Percentiles rank a stretch among this genome's conserved stretches.
phyloP scores from a whole-genome alignment of 495 filamentous ascomycete species.

The Penicillium daleae region DNA sequence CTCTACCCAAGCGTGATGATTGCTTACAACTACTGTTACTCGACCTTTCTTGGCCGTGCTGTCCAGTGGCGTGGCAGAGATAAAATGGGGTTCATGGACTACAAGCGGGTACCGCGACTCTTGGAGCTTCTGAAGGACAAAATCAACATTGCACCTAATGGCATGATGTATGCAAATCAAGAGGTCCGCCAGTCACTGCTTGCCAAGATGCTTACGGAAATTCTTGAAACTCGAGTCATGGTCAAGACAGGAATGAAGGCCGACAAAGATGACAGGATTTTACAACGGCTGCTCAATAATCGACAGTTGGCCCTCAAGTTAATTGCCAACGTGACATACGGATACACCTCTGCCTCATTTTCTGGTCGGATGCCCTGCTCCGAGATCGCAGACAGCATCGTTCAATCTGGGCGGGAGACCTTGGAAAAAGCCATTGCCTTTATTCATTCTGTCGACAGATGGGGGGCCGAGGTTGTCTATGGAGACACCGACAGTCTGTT shows the following conservation, averaged over 20 bases:
- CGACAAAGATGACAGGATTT: conserved; percentile 84
- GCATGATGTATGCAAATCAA: conserved; percentile 90
- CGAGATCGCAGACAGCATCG: conserved; percentile 97
- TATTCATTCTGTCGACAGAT: conserved; percentile 83
- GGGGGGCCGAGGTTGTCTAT: conserved; percentile 96
- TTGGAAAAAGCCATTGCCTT: conserved; percentile 91
- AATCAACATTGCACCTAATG: conserved; percentile 94
- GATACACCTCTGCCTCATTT: conserved; percentile 94
- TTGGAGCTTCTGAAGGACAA: conserved; percentile 80
- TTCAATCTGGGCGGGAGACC: conserved; percentile 92
- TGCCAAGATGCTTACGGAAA: conserved; percentile 95
- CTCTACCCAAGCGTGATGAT: conserved; percentile 98
- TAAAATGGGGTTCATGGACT: conserved; percentile 94
- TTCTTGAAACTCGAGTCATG: conserved; percentile 96
- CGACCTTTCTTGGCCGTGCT: conserved; percentile 88
- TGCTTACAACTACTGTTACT: conserved; percentile 99
- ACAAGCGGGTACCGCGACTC: conserved; percentile 71
- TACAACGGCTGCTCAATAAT: conserved; percentile 91
- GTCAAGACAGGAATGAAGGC: conserved; percentile 96
- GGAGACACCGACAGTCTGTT: conserved; percentile 98
- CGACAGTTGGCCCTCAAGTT: conserved; percentile 94
- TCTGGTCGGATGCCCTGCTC: conserved; percentile 97
- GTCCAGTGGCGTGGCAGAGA: conserved; percentile 84
- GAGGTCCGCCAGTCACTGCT: conserved; percentile 86
- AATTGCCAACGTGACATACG: conserved; percentile 97